A percentile compares a stretch with the other conserved stretches of the same genome.
phyloP scores from a whole-genome alignment of 2,329 filamentous ascomycete species.

The Monilinia vaccinii-corymbosi region DNA sequence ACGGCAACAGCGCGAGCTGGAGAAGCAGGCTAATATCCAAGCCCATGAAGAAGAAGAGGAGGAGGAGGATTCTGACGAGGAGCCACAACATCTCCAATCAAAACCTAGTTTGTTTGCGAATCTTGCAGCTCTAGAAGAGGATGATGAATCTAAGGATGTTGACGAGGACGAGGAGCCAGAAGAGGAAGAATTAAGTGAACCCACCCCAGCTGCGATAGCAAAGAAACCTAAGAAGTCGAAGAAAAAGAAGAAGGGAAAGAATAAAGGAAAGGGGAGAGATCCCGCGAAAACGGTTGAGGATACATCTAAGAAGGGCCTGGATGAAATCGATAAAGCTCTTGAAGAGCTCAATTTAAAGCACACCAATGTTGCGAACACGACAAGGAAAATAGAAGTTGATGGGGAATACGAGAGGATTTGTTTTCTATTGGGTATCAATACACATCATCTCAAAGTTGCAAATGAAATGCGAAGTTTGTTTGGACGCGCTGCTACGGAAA shows the following conservation, averaged over 20 bases:
- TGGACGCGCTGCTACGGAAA: slow-evolving; percentile 52
- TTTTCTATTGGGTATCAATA: slow-evolving; percentile 52
- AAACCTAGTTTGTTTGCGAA: slow-evolving; percentile 47
- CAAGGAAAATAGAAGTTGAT: slow-evolving; percentile 22
- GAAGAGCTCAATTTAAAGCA: slow-evolving; percentile 44
- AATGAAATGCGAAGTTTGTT: slow-evolving; percentile 85
- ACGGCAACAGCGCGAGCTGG: slow-evolving; percentile 29
- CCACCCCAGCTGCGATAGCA: slow-evolving; percentile 18
- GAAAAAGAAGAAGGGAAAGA: slow-evolving; percentile 34
- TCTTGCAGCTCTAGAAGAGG: slow-evolving; percentile 37
- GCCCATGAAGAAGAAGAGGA: slow-evolving; percentile 20
- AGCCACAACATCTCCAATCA: slow-evolving; percentile 26
- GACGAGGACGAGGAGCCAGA: slow-evolving; percentile 29
- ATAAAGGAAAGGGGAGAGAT: slow-evolving; percentile 16
- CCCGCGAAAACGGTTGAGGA: slow-evolving; percentile 16
- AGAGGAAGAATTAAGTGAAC: slow-evolving; percentile 24
- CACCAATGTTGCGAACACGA: slow-evolving; percentile 12
- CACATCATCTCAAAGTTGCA: slow-evolving; percentile 68
- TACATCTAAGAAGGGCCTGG: slow-evolving; percentile 33
- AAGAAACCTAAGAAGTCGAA: slow-evolving; percentile 49
- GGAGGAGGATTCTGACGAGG: slow-evolving; percentile 26
- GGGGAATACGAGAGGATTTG: slow-evolving; percentile 37
- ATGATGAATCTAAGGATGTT: slow-evolving; percentile 23
- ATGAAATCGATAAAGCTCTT: slow-evolving; percentile 60
- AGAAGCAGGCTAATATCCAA: slow-evolving; percentile 18